phyloP scores from a whole-genome alignment of 208 protist species.

The Naegleria fowleri region DNA sequence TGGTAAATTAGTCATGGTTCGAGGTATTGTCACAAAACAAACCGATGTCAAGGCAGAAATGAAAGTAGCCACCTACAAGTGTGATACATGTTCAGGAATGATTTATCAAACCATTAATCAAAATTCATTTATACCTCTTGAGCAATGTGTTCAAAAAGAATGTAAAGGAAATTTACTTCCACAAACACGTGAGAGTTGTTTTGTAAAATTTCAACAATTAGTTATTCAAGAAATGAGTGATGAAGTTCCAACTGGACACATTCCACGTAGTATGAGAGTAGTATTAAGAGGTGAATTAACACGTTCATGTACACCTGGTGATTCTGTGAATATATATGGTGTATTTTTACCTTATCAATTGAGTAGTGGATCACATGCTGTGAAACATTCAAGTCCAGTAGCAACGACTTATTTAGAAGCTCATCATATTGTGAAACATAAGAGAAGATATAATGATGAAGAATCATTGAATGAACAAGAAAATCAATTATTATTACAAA shows the following conservation, averaged over 20 bases:
- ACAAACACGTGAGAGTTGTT: constrained; percentile 10
- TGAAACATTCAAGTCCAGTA: constrained; percentile 11
- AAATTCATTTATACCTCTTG: background rate
- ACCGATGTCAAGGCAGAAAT: constrained; percentile 27
- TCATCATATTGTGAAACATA: background rate
- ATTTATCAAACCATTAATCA: constrained; percentile 26
- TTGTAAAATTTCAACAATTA: constrained; percentile 19
- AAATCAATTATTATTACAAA: background rate
- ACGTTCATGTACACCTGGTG: constrained; percentile 10
- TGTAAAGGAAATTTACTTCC: constrained; percentile 22
- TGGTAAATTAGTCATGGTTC: constrained; percentile 11
- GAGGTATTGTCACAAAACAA: constrained; percentile 23
- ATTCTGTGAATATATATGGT: background rate
- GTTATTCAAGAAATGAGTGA: constrained; percentile 24
- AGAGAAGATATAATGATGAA: background rate
- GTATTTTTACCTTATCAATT: constrained; percentile 20
- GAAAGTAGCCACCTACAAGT: constrained; percentile 7
- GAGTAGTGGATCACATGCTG: too few relatives aligned
- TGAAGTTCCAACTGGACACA: constrained; percentile 21
- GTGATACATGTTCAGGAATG: background rate
- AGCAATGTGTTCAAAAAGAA: background rate
- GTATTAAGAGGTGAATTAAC: constrained; percentile 17
- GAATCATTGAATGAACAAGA: background rate
- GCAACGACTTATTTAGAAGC: constrained; percentile 22
- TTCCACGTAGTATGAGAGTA: constrained; percentile 12